Conservation (phyloP, 1,139 yeast species). For the Taphrina confusa region DNA sequence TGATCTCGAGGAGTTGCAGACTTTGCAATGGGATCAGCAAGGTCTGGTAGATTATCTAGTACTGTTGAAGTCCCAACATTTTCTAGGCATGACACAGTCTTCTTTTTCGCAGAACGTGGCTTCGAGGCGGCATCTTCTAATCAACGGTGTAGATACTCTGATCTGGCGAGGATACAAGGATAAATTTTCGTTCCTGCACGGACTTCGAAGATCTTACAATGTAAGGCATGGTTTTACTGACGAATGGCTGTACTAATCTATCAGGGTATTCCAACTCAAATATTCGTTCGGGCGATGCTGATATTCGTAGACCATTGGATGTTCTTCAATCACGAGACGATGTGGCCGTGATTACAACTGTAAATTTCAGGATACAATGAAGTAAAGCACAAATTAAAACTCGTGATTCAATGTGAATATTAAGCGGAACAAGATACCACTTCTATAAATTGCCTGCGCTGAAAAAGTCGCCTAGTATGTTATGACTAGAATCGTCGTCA, state of each 20-base stretch:
- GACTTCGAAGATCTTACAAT: background rate
- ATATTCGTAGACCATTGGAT: background rate
- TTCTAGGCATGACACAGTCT: slow-evolving; percentile 3
- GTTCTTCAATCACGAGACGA: slow-evolving; percentile 6
- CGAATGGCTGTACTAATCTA: no score
- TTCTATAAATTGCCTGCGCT: no score
- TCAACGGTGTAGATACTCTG: background rate
- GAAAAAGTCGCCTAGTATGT: no score
- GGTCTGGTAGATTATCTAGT: slow-evolving; percentile 10
- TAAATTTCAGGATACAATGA: no score
- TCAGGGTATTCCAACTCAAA: no score
- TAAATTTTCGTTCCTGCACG: background rate
- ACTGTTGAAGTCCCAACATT: background rate
- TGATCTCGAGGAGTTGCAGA: background rate
- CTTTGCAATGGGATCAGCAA: slow-evolving; percentile 10
- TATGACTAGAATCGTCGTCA: no score
- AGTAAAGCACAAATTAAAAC: no score
- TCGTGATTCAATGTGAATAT: no score
- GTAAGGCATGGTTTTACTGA: background rate
- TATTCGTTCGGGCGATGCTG: no score
- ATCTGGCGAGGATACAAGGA: slow-evolving; percentile 8
- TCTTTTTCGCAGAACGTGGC: slow-evolving; percentile 10
- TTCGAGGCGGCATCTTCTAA: slow-evolving; percentile 2
- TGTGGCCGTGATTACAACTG: slow-evolving; percentile 16
- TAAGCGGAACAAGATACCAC: no score